Conservation (phyloP, 768 basidiomycete species). For the Bullera alba region DNA sequence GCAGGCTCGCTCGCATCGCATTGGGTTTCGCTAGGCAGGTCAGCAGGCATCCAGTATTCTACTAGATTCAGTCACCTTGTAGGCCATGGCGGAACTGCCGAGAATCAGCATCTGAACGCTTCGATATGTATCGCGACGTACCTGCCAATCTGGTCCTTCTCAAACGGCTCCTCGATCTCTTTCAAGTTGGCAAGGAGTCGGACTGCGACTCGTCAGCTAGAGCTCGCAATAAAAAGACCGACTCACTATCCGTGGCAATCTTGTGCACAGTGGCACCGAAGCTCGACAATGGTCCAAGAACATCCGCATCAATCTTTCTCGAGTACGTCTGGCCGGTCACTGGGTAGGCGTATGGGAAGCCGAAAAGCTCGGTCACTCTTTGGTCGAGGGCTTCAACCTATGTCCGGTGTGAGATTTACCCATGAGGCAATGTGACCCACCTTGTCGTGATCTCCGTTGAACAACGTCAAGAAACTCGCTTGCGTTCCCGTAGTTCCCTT, state of each 20-base stretch:
- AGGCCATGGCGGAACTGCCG: conserved; percentile 77
- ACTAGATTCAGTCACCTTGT: conserved; percentile 54
- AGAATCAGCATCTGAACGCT: conserved; percentile 29
- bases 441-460: conserved; percentile 92
- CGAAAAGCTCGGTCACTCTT: conserved; percentile 81
- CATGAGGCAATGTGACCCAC: conserved; percentile 45
- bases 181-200: conserved; percentile 90
- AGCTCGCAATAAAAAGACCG: background rate
- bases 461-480: conserved; percentile 86
- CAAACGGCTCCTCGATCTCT: conserved; percentile 99
- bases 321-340: conserved; percentile 99
- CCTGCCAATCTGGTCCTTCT: conserved; percentile 88
- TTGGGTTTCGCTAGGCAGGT: conserved; percentile 66
- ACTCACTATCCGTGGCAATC: conserved; percentile 75
- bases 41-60: background rate
- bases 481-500: conserved; percentile 99
- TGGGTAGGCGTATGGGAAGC: conserved; percentile 90
- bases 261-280: conserved; percentile 92
- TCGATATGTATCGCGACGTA: conserved; percentile 31
- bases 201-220: conserved; percentile 45
- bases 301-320: conserved; percentile 91
- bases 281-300: conserved; percentile 79
- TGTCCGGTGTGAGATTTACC: background rate
- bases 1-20: conserved; percentile 97
- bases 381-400: conserved; percentile 82